Evolutionary conservation across 1,284 basidiomycete species (phyloP).

Genomic region (Ustilago lituana): DNA sequence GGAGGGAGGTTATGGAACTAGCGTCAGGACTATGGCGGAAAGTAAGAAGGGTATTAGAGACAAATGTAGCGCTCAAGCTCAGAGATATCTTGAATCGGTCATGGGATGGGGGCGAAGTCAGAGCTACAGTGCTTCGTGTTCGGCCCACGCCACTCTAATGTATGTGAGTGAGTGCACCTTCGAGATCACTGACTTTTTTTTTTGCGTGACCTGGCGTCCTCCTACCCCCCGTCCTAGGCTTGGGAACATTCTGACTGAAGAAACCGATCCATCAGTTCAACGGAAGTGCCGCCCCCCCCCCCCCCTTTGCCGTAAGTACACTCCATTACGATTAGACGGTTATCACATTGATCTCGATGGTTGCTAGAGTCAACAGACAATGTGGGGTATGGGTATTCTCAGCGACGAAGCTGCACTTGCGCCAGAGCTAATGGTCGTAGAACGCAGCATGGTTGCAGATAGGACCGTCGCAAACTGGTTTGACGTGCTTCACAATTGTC

Average conservation of each 20-base stretch:
- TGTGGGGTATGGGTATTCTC: too few relatives aligned
- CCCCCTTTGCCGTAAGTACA: conserved; percentile 46
- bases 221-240: conserved; percentile 11
- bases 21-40: conserved; percentile 50
- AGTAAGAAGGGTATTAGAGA: too few relatives aligned
- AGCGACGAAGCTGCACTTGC: too few relatives aligned
- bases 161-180: conserved; percentile 13
- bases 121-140: conserved; percentile 59
- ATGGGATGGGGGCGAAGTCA: conserved; percentile 51
- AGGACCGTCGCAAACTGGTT: conserved; percentile 14
- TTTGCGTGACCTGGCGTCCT: too few relatives aligned
- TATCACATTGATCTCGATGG: neutral
- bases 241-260: conserved; percentile 47
- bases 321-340: too few relatives aligned
- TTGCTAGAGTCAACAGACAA: too few relatives aligned
- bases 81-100: conserved; percentile 2
- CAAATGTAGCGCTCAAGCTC: too few relatives aligned
- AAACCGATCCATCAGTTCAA: conserved; percentile 57
- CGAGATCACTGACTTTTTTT: neutral
- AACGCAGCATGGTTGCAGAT: conserved; percentile 44
- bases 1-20: conserved; percentile 57
- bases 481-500: conserved; percentile 28
- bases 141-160: conserved; percentile 48
- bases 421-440: too few relatives aligned
- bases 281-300: conserved; percentile 47